Evolutionary conservation across 2,329 filamentous ascomycete genomes (phyloP).

Genomic region (Plenodomus lindquistii): DNA sequence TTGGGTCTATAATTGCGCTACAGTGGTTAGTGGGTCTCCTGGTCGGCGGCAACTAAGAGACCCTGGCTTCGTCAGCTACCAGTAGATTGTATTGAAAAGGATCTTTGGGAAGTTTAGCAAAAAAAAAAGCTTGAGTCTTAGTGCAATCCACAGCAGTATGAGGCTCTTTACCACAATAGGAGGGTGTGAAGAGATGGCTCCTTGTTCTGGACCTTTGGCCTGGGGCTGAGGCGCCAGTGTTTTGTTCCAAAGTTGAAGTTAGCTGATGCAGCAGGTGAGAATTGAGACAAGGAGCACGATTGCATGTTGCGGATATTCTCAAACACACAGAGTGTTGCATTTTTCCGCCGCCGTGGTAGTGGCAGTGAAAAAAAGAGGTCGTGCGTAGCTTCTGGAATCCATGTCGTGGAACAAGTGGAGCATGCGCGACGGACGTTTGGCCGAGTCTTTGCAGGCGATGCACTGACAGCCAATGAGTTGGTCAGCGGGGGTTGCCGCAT

Average conservation of each 20-base stretch:
- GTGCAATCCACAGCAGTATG: slow-evolving; percentile 2
- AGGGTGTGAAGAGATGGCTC: slow-evolving; percentile 9
- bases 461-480: slow-evolving; percentile 7
- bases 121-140: slow-evolving; percentile 3
- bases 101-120: not conserved
- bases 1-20: slow-evolving; percentile 19
- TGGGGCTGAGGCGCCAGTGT: not conserved
- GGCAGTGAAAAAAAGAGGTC: slow-evolving; percentile 13
- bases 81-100: not conserved
- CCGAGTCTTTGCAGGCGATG: slow-evolving; percentile 6
- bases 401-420: slow-evolving; percentile 11
- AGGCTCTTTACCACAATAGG: slow-evolving; percentile 16
- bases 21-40: slow-evolving; percentile 6
- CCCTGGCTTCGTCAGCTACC: slow-evolving; percentile 6
- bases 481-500: slow-evolving; percentile 10
- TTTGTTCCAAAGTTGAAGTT: slow-evolving; percentile 6
- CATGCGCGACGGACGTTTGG: slow-evolving; percentile 5
- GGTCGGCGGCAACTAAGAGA: slow-evolving; percentile 20
- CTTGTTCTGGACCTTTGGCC: slow-evolving; percentile 17
- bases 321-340: not conserved
- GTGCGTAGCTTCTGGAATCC: slow-evolving; percentile 27
- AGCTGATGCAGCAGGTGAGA: not conserved
- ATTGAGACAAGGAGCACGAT: not conserved
- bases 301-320: not conserved
- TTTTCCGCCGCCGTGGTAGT: not conserved